These are phyloP conservation scores for Clathrospora elynae DNA, from an alignment of 2,329 filamentous ascomycete species.

Conservation along the genomic window DNA sequence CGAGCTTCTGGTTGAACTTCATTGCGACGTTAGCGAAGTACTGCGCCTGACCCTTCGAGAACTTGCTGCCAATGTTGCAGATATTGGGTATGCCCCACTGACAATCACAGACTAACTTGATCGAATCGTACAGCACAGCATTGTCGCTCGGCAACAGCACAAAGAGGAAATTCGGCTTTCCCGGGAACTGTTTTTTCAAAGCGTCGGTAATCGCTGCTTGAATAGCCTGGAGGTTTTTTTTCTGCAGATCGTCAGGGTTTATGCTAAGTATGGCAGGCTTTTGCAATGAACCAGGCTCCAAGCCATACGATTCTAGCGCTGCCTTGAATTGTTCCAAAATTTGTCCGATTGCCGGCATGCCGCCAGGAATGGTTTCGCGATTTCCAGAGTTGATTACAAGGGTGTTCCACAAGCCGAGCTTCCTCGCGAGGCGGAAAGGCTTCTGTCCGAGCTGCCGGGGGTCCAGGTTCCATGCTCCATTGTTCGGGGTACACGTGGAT, in stretches of 20 bases:
- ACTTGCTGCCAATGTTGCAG: conserved; percentile 64
- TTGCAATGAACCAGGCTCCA: conserved; percentile 25
- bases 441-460: conserved; percentile 23
- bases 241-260: conserved; percentile 16
- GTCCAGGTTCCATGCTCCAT: conserved; percentile 74
- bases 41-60: conserved; percentile 51
- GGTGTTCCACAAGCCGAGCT: conserved; percentile 33
- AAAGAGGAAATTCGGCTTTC: conserved; percentile 38
- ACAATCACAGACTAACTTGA: conserved; percentile 74
- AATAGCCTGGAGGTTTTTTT: conserved; percentile 55
- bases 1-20: conserved; percentile 59
- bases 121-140: conserved; percentile 47
- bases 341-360: conserved; percentile 5
- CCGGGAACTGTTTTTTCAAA: conserved; percentile 54
- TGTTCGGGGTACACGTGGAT: conserved; percentile 43
- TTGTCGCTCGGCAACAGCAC: conserved; percentile 40
- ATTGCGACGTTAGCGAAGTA: conserved; percentile 56
- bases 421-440: conserved; percentile 32
- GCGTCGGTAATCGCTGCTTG: conserved; percentile 61
- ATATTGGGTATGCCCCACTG: conserved; percentile 67
- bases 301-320: conserved; percentile 30
- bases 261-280: conserved; percentile 18
- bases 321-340: conserved; percentile 24
- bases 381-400: conserved; percentile 38
- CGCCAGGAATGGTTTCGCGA: conserved; percentile 27